Evolutionary conservation across 2,329 filamentous ascomycete genomes (phyloP), one percentile per base, ranked within the genome.

Genomic region (Alternaria arbusti): DNA sequence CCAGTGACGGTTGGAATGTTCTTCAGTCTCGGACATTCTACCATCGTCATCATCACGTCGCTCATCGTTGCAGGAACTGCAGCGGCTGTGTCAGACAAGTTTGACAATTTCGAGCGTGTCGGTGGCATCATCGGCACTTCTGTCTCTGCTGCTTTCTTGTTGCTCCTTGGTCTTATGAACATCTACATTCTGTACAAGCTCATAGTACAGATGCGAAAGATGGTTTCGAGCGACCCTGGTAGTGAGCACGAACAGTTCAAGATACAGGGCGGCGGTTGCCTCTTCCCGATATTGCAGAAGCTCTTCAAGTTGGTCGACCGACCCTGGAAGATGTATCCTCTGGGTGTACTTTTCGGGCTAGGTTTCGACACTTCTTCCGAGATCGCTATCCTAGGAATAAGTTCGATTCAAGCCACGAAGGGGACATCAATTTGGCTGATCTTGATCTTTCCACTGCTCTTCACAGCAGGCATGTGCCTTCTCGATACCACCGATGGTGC

Each of bases 301-400:
- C 85, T 96, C 64, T 97, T 98, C 80, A 89, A 88, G 45, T 83
- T 96, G 23, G 87, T 90, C 71, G 85, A 90, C 70, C 80, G 83
- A 6, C 91, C 92, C 0, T 98, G 95, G 95, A 98, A 98, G 80
- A 97, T 97, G 94, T 96, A 96, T 70, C 94, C 93, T 0, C 83
- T 97, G 0, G 95, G 95, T 0, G 86, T 98, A 0, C 83, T 98
- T 5, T 98, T 85, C 60, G 96, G 95, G 0, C 84, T 98, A 0
- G 96, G 95, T 0, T 98, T 99, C 77, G 96, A 98, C 77, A 98
- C 96, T 0, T 96, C 92, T 44, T 97, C 93, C 8, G 95, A 99
- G 79, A 92, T 98, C 73, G 95, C 96, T 0, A 86, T 99, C 8
- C 82, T 99, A 1, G 96, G 95, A 0, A 97, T 98, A 67, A 91